Evolutionary conservation across 352 stramenopile genomes (phyloP), one percentile per base, ranked within the genome.

Genomic region (Halophytophthora polymorphica): DNA sequence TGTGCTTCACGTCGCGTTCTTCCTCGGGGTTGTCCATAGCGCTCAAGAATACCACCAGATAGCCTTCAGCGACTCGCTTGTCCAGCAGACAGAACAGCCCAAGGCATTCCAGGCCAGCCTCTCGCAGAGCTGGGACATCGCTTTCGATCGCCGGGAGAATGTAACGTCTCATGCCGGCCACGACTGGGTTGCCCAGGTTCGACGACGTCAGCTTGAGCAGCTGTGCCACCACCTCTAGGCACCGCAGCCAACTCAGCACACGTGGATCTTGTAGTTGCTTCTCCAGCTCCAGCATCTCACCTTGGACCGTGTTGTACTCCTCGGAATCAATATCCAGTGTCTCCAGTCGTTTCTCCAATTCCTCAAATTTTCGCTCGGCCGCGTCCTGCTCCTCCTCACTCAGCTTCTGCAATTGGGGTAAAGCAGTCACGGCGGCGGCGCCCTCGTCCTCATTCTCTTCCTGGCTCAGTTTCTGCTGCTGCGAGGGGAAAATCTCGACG

Each of bases 91-190:
- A 86, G 31, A 83, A 87, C 3, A 92, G 55, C 10, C 78, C 82
- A 11, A 92, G 61, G 41, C 82, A 87, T 52, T 90, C 79, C 51
- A 92, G 75, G 25, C 76, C 82, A 13, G 73, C 71, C 60, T 90
- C 82, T 40, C 82, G 69, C 17, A 92, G 58, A 12, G 79, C 82
- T 8, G 77, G 77, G 1, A 92, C 69, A 17, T 92, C 82, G 45
- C 71, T 88, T 45, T 92, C 82, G 25, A 92, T 84, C 0, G 82
- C 76, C 23, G 82, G 82, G 7, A 92, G 51, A 48, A 92, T 90
- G 48, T 89, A 89, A 3, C 76, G 76, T 25, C 71, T 67, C 52
- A 91, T 82, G 19, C 78, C 77, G 11, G 73, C 72, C 33, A 91
- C 68, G 11, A 77, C 76, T 13, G 81, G 75, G 45, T 91, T 78